Base-by-base conservation (phyloP, 164 flowering plant species). In the Vitis labrusca region DNA sequence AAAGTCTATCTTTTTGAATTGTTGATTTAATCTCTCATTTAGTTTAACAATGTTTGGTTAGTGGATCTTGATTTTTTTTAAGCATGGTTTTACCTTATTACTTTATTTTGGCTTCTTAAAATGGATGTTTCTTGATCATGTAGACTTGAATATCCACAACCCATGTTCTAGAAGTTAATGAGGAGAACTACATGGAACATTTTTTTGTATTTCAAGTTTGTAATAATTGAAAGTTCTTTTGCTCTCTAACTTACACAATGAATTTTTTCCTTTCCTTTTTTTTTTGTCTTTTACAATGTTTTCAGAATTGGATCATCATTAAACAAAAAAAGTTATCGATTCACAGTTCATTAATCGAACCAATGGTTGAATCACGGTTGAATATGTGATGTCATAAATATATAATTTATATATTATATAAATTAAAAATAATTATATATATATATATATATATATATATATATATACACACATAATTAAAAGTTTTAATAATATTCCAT, bases 111-210 rank as follows among this genome's bases (percentile, higher is more conserved):
- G 32, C 23, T 58, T 37, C 29, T 57, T 56, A 54, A 44, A 23
- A 23, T 48, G 37, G 49, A 27, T 32, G 4, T 60, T 68, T 65
- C 30, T 55, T 53, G 27, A 16, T 37, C 19, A 13, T 80, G 74
- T 73, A 95, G 99, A 65, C 91, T 95, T 84, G 99, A 93, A 52
- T 95, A 95, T 75, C 99, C 99, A 6, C 98, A 93, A 71, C 99
- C 99, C 58, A 95, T 98, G 49, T 95, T 95, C 78, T 95, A 84
- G 83, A 95, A 91, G 72, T 78, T 95, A 72, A 84, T 93, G 97
- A 95, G 78, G 99, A 95, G 82, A 86, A 95, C 71, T 84, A 92
- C 83, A 90, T 88, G 98, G 99, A 95, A 74, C 99, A 98, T 13
- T 95, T 95, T 77, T 95, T 95, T 70, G 99, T 95, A 14, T 95